Base-by-base conservation (phyloP, 148 eudicot genomes). In the Dianthus caryophyllus region DNA sequence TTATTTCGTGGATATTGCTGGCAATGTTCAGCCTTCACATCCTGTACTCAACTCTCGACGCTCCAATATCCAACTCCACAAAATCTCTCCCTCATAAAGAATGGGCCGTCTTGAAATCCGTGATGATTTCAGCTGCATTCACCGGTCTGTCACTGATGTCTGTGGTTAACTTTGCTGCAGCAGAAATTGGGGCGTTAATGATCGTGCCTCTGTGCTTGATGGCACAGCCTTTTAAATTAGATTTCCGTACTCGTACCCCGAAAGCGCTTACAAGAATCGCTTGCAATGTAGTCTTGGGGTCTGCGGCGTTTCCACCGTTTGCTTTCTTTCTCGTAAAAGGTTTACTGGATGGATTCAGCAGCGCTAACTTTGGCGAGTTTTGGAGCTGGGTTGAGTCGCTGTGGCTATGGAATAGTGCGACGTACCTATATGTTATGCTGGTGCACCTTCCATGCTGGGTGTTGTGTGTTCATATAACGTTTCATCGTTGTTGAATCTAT, bases 381-480 rank as follows among this genome's bases (percentile, higher is more conserved):
- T 94, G 99, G 99, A 82, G 16, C 22, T 94, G 97, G 97, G 79
- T 76, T 9, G 97, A 86, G 79, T 80, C 89, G 52, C 82, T 94
- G 33, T 86, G 97, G 99, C 73, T 71, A 38, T 83, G 97, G 97
- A 90, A 79, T 65, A 94, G 99, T 73, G 99, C 97, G 24, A 94
- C 97, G 4, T 94, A 94, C 65, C 71, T 94, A 0, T 86, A 80
- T 52, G 55, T 86, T 20, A 67, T 83, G 66, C 79, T 90, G 86
- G 88, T 88, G 66, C 96, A 94, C 79, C 87, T 90, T 70, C 97
- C 99, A 43, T 90, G 97, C 71, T 90, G 97, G 99, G 89, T 81
- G 56, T 70, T 94, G 51, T 90, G 93, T 75, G 70, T 75, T 74
- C 84, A 80, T 73, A 81, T 83, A 54, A 74, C 90, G 46, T 71